Evolutionary conservation across 352 stramenopile species (phyloP), one percentile per base, ranked within the genome.

Genomic region (Phytophthora cryptogea): DNA sequence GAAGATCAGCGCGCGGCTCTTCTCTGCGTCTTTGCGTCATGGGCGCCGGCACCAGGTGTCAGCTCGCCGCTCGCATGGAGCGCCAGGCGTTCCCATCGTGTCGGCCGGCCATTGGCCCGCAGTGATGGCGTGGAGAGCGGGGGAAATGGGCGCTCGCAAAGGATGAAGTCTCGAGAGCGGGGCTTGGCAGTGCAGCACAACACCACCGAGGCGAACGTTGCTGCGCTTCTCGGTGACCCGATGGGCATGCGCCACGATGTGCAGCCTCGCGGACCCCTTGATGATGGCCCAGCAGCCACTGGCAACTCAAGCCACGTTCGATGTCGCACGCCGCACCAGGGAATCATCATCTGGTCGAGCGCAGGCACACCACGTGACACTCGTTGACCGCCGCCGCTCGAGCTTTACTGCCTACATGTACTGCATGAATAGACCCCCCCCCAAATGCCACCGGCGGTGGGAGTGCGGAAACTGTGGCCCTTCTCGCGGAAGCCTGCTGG

Each of bases 171-270:
- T 1, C 20, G 20, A 23, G 20, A 23, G 20, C 20, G 20, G 2
- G 20, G 20, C 20, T 23, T 23, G 20, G 20, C 20, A 23, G 20
- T 23, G 20, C 20, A 23, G 2, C 20, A 23, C 32, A 37, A 9
- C 32, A 5, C 32, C 35, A 14, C 17, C 35, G 13, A 40, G 11
- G 36, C 5, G 16, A 11, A 9, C 16, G n/a, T 11, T 20, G n/a
- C 6, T 42, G 36, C 4, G 45, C 23, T 63, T 64, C 56, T 59
- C 27, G 47, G 11, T 17, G 39, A 46, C 47, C 48, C 20, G 42
- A 64, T 64, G 56, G 47, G 16, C n/a, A 39, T 64, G 28, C 39
- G 33, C 14, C 47, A 30, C 16, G 56, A 65, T 65, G 56, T 59
- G 56, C 56, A 65, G 39, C 17, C n/a, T 28, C 37, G 27, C 42